Percentiles rank a stretch among this genome's conserved stretches.
Conservation (phyloP, 164 flowering plant genomes). For the Kalanchoe fedtschenkoi region DNA sequence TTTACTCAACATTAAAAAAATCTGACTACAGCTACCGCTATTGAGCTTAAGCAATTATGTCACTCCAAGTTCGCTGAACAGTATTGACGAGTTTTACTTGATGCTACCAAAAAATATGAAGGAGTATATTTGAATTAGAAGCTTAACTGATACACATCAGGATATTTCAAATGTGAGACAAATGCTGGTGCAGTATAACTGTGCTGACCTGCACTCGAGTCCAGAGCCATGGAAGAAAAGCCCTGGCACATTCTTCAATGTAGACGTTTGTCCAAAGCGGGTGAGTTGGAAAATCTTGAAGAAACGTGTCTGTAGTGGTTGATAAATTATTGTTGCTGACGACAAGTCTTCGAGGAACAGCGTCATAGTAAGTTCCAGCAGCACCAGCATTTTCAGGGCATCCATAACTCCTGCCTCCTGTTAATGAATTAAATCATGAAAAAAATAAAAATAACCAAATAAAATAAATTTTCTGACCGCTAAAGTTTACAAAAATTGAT, state of each 20-base stretch:
- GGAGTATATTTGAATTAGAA: background rate
- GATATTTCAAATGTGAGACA: background rate
- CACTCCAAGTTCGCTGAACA: background rate
- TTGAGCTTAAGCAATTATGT: background rate
- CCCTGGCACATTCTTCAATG: constrained; percentile 63
- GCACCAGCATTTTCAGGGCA: constrained; percentile 86
- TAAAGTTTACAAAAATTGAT: background rate
- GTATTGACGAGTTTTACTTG: background rate
- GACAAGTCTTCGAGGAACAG: constrained; percentile 74
- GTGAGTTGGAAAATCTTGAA: constrained; percentile 80
- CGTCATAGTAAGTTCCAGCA: constrained; percentile 92
- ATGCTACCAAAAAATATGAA: background rate
- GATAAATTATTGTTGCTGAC: constrained; percentile 74
- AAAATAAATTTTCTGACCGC: background rate
- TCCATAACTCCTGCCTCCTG: constrained; percentile 85
- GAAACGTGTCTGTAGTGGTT: constrained; percentile 84
- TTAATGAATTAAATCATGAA: constrained; percentile 10
- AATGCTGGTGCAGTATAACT: background rate
- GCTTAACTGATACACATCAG: background rate
- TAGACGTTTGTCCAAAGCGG: constrained; percentile 90
- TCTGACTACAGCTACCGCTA: background rate
- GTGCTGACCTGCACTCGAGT: constrained; percentile 91
- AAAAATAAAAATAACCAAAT: background rate
- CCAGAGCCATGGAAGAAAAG: constrained; percentile 89
- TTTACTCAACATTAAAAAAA: background rate